Base-by-base conservation (phyloP, 805 yeast genomes). In the Phaffomyces antillensis region DNA sequence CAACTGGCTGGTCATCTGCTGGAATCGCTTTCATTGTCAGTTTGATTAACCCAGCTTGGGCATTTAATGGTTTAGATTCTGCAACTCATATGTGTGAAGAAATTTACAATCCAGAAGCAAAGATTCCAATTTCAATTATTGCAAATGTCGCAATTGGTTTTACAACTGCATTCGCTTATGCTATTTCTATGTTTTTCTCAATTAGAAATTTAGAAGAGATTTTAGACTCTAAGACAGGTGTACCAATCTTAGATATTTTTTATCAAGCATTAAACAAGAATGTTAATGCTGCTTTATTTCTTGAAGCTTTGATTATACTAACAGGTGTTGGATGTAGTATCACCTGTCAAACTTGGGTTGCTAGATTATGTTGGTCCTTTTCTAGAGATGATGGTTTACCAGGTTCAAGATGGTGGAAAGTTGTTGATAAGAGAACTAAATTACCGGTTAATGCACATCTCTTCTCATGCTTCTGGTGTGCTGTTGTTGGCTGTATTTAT, bases 11-110 rank as follows among this genome's bases (percentile, higher is more conserved):
- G 83, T 49, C 63, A 8, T 66, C 73, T 5, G 51, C 72, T 3
- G 84, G 75, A 17, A 72, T 79, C 60, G 81, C 84, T 0, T 77
- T 79, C 54, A 71, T 80, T 42, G 75, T 78, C 15, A 86, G 86
- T 6, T 62, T 81, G 40, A 72, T 81, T 52, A 80, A 80, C 53
- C 83, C 86, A 4, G 73, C 76, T 46, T 81, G 84, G 83, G 75
- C 81, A 9, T 80, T 79, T 60, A 70, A 78, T 28, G 79, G 86
- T 49, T 68, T 79, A 39, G 88, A 81, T 56, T 75, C 79, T 45
- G 85, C 86, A 4, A 78, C 86, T 6, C 87, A 81, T 53, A 69
- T 82, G 72, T 79, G 83, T n/a, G 88, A 82, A 57, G 87, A 81
- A 54, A 71, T 72, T 23, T 52, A 65, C 13, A 60, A 70, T 17